Evolutionary conservation across 208 protist genomes (phyloP).

Genomic region (Leishmania major): DNA sequence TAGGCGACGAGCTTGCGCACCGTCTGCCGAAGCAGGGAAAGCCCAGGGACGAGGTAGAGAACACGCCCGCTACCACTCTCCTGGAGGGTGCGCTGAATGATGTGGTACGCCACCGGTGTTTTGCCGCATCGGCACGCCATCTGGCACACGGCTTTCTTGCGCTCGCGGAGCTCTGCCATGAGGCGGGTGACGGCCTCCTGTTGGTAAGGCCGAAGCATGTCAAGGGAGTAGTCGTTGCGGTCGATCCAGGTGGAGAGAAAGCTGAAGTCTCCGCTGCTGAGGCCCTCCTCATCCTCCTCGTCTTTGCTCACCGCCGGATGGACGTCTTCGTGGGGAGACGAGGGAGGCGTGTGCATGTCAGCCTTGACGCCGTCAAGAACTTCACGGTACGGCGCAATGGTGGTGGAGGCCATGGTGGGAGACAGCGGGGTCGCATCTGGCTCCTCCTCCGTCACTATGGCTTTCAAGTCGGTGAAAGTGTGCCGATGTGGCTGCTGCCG

Average conservation of each 20-base stretch:
- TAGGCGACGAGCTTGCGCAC: conserved; percentile 65
- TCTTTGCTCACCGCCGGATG: background rate
- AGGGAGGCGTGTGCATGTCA: background rate
- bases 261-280: conserved; percentile 10
- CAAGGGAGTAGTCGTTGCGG: conserved; percentile 37
- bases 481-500: background rate
- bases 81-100: conserved; percentile 39
- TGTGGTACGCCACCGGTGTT: conserved; percentile 72
- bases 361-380: background rate
- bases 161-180: conserved; percentile 34
- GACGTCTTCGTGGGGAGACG: background rate
- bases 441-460: background rate
- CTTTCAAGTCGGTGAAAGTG: background rate
- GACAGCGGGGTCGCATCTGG: background rate
- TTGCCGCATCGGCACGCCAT: conserved; percentile 86
- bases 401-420: background rate
- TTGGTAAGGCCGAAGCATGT: conserved; percentile 63
- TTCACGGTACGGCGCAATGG: conserved; percentile 1
- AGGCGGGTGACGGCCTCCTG: conserved; percentile 62
- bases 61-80: conserved; percentile 22
- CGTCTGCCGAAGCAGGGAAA: conserved; percentile 74
- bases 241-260: conserved; percentile 26
- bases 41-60: conserved; percentile 77
- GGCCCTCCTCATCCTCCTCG: conserved; percentile 22
- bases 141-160: conserved; percentile 62